These are phyloP conservation scores for Aspergillus alliaceus DNA, from an alignment of 2,329 filamentous ascomycete genomes.

Conservation along the genomic window DNA sequence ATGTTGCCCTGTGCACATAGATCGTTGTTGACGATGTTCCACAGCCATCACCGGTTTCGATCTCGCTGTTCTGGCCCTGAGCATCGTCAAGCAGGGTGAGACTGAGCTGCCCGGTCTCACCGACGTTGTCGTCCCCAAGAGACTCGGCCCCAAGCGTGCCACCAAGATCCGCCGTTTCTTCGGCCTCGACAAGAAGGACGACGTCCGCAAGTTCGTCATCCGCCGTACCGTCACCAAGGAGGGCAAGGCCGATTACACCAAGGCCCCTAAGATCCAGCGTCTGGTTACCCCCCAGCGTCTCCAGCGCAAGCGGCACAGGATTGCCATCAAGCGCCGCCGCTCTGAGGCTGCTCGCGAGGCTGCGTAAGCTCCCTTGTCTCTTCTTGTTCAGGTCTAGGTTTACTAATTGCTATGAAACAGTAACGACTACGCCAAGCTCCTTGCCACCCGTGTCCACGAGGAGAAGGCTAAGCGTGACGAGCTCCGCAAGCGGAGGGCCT, in stretches of 20 bases:
- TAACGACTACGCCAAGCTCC: conserved; percentile 92
- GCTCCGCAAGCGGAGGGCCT: conserved; percentile 93
- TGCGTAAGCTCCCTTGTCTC: conserved; percentile 68
- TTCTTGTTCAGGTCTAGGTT: conserved; percentile 29
- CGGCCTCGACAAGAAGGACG: conserved; percentile 99
- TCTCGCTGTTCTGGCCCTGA: conserved; percentile 89
- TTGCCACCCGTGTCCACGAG: conserved; percentile 96
- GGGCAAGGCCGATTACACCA: conserved; percentile 98
- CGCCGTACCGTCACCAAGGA: conserved; percentile 96
- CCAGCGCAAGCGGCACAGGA: conserved; percentile 98
- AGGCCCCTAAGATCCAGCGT: conserved; percentile 99
- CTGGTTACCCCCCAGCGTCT: conserved; percentile 99
- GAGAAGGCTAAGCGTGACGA: conserved; percentile 93
- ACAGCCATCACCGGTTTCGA: conserved; percentile 93
- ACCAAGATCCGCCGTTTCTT: conserved; percentile 99
- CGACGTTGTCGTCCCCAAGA: conserved; percentile 98
- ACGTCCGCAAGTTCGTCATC: conserved; percentile 99
- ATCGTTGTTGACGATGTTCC: conserved; percentile 14
- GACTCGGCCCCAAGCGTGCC: conserved; percentile 98
- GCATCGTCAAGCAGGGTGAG: conserved; percentile 98
- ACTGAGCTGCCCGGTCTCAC: conserved; percentile 91
- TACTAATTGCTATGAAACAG: conserved; percentile 48
- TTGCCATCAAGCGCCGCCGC: conserved; percentile 97
- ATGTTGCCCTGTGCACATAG: not conserved
- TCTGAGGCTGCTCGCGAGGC: conserved; percentile 98